Evolutionary conservation across 148 eudicot species (phyloP).

Genomic region (Gaultheria prostrata): DNA sequence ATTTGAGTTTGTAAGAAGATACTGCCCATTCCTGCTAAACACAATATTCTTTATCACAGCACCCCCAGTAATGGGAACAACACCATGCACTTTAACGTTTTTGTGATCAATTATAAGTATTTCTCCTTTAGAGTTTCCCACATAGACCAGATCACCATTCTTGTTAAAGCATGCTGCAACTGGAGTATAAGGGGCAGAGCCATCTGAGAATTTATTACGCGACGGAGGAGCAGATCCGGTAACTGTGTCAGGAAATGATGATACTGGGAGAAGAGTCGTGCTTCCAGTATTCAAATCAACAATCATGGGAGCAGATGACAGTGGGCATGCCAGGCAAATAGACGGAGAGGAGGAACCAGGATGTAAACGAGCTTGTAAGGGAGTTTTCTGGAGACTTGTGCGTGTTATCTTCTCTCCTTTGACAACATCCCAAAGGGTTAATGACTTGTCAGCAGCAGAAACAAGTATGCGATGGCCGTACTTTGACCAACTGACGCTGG

Average conservation of each 20-base stretch:
- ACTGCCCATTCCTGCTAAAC: slow-evolving; percentile 72
- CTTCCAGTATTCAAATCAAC: slow-evolving; percentile 58
- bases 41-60: slow-evolving; percentile 78
- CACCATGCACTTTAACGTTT: slow-evolving; percentile 47
- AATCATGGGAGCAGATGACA: slow-evolving; percentile 84
- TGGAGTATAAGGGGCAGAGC: slow-evolving; percentile 73
- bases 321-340: slow-evolving; percentile 76
- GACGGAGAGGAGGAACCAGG: slow-evolving; percentile 79
- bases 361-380: slow-evolving; percentile 79
- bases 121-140: slow-evolving; percentile 93
- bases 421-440: slow-evolving; percentile 90
- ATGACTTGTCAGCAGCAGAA: slow-evolving; percentile 82
- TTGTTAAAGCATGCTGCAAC: slow-evolving; percentile 85
- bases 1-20: slow-evolving; percentile 93
- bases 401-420: slow-evolving; percentile 71
- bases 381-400: slow-evolving; percentile 61
- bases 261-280: slow-evolving; percentile 64
- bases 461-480: slow-evolving; percentile 78
- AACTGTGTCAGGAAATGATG: slow-evolving; percentile 56
- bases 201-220: slow-evolving; percentile 73
- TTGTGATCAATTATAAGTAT: slow-evolving; percentile 72
- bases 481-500: slow-evolving; percentile 96
- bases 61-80: slow-evolving; percentile 61
- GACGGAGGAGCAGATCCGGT: slow-evolving; percentile 48
- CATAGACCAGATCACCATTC: slow-evolving; percentile 85